Conservation (phyloP, 2,329 filamentous ascomycete species). For the Basipetospora chlamydospora region DNA sequence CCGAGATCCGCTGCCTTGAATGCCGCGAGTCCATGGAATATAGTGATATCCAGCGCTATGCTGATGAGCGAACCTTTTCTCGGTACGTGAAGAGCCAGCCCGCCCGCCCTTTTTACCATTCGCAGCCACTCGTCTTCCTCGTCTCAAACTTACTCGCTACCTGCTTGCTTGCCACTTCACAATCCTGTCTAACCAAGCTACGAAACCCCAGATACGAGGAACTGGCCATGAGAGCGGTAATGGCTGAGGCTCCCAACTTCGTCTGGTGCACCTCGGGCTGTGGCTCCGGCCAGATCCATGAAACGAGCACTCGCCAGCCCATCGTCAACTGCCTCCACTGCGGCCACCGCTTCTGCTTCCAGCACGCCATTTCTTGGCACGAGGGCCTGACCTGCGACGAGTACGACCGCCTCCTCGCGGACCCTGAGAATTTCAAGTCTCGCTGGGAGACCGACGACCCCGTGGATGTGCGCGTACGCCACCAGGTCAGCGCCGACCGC, state of each 20-base stretch:
- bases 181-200: not conserved
- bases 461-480: slow-evolving; percentile 13
- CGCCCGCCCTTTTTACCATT: not conserved
- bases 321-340: slow-evolving; percentile 27
- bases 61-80: slow-evolving; percentile 26
- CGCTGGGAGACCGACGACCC: slow-evolving; percentile 24
- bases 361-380: slow-evolving; percentile 27
- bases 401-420: slow-evolving; percentile 22
- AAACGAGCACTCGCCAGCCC: slow-evolving; percentile 21
- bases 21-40: slow-evolving; percentile 29
- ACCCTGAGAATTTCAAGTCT: slow-evolving; percentile 24
- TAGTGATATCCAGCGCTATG: slow-evolving; percentile 28
- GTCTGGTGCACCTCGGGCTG: slow-evolving; percentile 39
- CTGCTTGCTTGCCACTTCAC: no score
- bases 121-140: no score
- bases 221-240: slow-evolving; percentile 25
- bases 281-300: slow-evolving; percentile 36
- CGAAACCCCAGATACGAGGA: slow-evolving; percentile 22
- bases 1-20: slow-evolving; percentile 36
- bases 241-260: slow-evolving; percentile 30
- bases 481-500: slow-evolving; percentile 31
- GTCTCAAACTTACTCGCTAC: no score
- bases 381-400: slow-evolving; percentile 24
- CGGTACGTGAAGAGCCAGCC: slow-evolving; percentile 22
- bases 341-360: slow-evolving; percentile 25